Evolutionary conservation across 2,329 filamentous ascomycete genomes (phyloP).

Genomic region (Tolypocladium album): DNA sequence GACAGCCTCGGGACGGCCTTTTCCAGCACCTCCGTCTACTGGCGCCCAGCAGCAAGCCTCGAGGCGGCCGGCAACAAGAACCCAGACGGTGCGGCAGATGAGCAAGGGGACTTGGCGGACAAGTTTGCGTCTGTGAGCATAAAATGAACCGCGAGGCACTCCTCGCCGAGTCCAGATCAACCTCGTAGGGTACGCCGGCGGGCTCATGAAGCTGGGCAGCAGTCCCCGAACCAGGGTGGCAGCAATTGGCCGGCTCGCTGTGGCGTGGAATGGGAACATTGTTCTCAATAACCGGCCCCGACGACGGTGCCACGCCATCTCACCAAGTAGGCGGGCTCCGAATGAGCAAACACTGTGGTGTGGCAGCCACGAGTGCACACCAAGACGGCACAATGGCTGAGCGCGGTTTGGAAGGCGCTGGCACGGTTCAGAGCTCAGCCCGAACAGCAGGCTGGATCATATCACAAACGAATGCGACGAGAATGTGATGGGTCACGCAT

Average conservation of each 20-base stretch:
- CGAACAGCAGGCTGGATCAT: neutral
- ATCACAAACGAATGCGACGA: neutral
- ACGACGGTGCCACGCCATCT: neutral
- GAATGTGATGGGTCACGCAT: neutral
- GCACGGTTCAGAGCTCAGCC: neutral
- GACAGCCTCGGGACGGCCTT: conserved; percentile 6
- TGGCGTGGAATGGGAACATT: neutral
- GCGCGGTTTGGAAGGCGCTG: neutral
- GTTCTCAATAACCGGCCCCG: neutral
- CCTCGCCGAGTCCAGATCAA: neutral
- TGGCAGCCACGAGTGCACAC: too few relatives aligned
- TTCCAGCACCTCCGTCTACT: conserved; percentile 11
- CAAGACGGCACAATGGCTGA: neutral
- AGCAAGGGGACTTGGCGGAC: neutral
- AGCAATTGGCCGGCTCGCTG: neutral
- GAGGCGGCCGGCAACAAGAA: neutral
- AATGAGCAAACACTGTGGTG: too few relatives aligned
- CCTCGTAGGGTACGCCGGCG: neutral
- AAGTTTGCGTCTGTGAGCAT: neutral
- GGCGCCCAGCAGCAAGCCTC: neutral
- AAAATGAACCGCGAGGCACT: neutral
- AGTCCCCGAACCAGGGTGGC: neutral
- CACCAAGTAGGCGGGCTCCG: neutral
- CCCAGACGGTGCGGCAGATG: neutral
- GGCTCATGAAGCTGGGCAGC: neutral